Conservation (phyloP, 352 stramenopile genomes). For the Thraustochytrium sp. region DNA sequence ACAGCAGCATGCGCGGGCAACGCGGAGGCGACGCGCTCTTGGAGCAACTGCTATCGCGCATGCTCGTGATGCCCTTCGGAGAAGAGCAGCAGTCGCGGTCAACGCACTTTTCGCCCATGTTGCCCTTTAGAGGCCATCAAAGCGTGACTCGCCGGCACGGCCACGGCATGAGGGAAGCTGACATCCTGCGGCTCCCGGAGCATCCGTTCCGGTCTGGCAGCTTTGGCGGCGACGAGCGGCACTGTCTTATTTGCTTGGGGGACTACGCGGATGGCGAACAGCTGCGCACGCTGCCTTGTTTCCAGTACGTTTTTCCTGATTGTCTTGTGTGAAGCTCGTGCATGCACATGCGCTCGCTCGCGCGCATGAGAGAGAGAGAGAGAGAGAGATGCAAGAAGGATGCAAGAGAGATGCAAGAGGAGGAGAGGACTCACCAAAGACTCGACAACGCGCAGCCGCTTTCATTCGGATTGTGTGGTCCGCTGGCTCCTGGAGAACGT, state of each 20-base stretch:
- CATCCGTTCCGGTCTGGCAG: neutral
- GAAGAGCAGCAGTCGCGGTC: too few relatives aligned
- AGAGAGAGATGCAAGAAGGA: too few relatives aligned
- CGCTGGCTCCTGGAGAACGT: neutral
- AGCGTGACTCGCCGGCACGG: neutral
- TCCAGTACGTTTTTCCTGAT: constrained; percentile 8
- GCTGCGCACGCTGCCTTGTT: constrained; percentile 1
- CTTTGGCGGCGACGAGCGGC: neutral
- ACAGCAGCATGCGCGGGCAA: neutral
- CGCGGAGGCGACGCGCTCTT: neutral
- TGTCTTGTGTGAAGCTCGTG: too few relatives aligned
- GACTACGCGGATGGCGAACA: neutral
- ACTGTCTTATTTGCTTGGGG: neutral
- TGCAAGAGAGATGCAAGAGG: too few relatives aligned
- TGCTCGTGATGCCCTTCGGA: neutral
- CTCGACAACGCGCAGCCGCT: neutral
- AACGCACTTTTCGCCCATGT: too few relatives aligned
- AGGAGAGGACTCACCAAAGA: too few relatives aligned
- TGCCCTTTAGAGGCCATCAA: neutral
- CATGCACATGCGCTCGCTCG: too few relatives aligned
- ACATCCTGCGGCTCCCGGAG: neutral
- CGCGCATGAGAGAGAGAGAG: too few relatives aligned
- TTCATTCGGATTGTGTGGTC: neutral
- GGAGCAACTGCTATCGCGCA: neutral
- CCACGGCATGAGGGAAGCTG: neutral